Conservation (phyloP, 2,329 filamentous ascomycete genomes). For the Exutisphaerella laricina region DNA sequence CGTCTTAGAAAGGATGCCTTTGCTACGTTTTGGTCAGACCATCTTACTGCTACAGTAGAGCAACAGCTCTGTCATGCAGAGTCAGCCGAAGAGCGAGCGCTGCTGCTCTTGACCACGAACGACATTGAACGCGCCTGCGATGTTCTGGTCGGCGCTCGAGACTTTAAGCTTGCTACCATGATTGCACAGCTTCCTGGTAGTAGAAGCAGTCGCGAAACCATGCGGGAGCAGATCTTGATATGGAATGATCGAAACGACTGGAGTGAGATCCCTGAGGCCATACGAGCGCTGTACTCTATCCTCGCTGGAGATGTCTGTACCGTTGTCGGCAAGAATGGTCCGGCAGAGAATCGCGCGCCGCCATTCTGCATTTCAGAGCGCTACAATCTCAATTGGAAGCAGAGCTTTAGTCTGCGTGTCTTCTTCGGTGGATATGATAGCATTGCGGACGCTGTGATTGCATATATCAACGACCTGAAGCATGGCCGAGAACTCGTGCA, state of each 20-base stretch:
- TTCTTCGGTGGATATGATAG: slow-evolving; percentile 74
- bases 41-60: slow-evolving; percentile 38
- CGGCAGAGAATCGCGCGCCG: slow-evolving; percentile 71
- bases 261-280: slow-evolving; percentile 77
- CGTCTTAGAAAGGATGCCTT: slow-evolving; percentile 54
- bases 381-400: slow-evolving; percentile 87
- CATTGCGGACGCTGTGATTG: slow-evolving; percentile 64
- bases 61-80: slow-evolving; percentile 51
- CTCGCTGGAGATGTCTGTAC: slow-evolving; percentile 81
- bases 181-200: slow-evolving; percentile 76
- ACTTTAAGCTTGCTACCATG: slow-evolving; percentile 79
- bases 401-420: slow-evolving; percentile 82
- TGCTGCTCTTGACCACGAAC: slow-evolving; percentile 72
- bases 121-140: slow-evolving; percentile 78
- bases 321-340: slow-evolving; percentile 65
- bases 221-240: slow-evolving; percentile 71
- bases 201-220: slow-evolving; percentile 62
- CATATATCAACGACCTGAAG: slow-evolving; percentile 67
- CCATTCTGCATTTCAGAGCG: slow-evolving; percentile 77
- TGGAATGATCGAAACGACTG: slow-evolving; percentile 81
- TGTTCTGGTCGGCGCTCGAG: slow-evolving; percentile 65
- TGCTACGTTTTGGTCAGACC: slow-evolving; percentile 57
- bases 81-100: slow-evolving; percentile 73
- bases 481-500: slow-evolving; percentile 62
- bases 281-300: slow-evolving; percentile 84